Evolutionary conservation across 2,329 filamentous ascomycete species (phyloP), one percentile per base, ranked within the genome.

Genomic region (Venturia asperata): DNA sequence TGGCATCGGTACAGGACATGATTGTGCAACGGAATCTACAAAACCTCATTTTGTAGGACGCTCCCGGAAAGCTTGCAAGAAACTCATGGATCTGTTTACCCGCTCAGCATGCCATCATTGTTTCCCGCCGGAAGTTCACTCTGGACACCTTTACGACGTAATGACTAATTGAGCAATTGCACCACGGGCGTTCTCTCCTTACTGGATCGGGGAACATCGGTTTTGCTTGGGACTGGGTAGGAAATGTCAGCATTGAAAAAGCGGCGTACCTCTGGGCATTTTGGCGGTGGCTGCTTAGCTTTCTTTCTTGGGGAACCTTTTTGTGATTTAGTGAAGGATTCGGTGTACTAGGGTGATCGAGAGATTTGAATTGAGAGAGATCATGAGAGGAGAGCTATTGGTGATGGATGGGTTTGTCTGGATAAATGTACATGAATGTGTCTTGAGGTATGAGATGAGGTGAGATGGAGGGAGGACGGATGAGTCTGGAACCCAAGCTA

Each of bases 1-100:
- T 82, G 80, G 76, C 76, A 64, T 81, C 78, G 43, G 79, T 82
- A 62, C 80, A 82, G 69, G 80, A 82, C 69, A 82, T 81, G 80
- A 82, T 82, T 69, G 79, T 82, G 63, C 80, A 81, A 70, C 77
- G 79, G 66, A 82, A 82, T 69, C 74, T 82, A 69, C 79, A 81
- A 68, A 77, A 77, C 56, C 72, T 82, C 68, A 81, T 82, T 66
- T 70, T 77, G 64, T 77, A 70, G 75, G n/a, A 15, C 5, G 52
- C 5, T 37, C 7, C 19, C 10, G 3, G 17, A 37, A 3, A n/a
- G 15, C 52, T n/a, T 1, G 15, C 27, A 21, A 56, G 19, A 11
- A 5, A n/a, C 15, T n/a, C 3, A 10, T 15, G 27, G 27, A 17
- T 19, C 34, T 21, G 52, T 27, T 13, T 19, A 5, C 13, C 15